Evolutionary conservation across 2,329 filamentous ascomycete species (phyloP), one percentile per base, ranked within the genome.

Genomic region (Elsinoe batatas): DNA sequence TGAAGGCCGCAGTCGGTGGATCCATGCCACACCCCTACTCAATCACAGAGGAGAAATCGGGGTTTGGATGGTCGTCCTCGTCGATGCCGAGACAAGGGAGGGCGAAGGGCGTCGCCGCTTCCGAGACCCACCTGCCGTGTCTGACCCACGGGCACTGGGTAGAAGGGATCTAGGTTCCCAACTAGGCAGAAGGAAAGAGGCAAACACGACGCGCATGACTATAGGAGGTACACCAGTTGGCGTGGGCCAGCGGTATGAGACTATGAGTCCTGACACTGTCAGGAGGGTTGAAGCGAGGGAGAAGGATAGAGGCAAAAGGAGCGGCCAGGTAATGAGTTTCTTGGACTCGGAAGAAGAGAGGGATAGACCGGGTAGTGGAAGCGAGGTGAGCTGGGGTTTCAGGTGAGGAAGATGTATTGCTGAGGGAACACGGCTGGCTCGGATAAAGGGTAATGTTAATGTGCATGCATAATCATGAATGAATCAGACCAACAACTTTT

Each of bases 51-150:
- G 83, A 1, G 73, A 79, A 3, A 80, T 90, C 0, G 87, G 87
- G 13, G 85, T 88, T 0, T 90, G 86, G 86, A 87, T 90, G 83
- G 76, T 89, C 5, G 77, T 89, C 0, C 75, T 90, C 12, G 80
- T 88, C 3, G 84, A 88, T 59, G 82, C 86, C 44, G 69, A 73
- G 36, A 57, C 18, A 50, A 13, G 42, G n/a, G 43, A 46, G 35
- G 53, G 59, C 13, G 63, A 61, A 26, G 58, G 44, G 17, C 56
- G 61, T 7, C 50, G 66, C 40, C 58, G 68, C 35, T 70, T 69
- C 56, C 62, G 68, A 38, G 42, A 30, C 4, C 38, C 53, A 3
- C 61, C 63, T 42, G 68, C 69, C 22, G 68, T 69, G 8, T n/a
- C 47, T 1, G 47, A 51, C n/a, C 18, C 33, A 2, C 38, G 44